Evolutionary conservation across 495 filamentous ascomycete species (phyloP).

Genomic region (Amphirosellinia nigrospora): DNA sequence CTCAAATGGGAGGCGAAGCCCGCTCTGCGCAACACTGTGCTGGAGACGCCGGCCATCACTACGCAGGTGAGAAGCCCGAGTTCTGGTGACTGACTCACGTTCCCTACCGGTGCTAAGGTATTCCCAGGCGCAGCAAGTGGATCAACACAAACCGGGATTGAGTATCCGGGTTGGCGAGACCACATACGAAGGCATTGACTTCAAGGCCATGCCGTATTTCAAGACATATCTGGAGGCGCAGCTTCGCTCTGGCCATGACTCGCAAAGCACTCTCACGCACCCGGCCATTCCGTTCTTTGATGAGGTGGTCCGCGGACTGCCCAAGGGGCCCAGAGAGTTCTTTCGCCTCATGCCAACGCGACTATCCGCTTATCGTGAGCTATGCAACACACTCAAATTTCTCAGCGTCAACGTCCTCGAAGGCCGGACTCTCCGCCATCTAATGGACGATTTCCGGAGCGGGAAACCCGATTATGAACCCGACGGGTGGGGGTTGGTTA

Average conservation of each 20-base stretch:
- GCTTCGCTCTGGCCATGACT: slow-evolving; percentile 1
- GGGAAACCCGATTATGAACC: slow-evolving; percentile 28
- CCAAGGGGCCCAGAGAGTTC: slow-evolving; percentile 35
- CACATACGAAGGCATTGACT: slow-evolving; percentile 13
- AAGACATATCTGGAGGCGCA: background rate
- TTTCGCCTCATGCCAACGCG: slow-evolving; percentile 35
- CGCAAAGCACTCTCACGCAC: slow-evolving; percentile 16
- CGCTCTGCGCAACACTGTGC: background rate
- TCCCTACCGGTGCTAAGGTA: background rate
- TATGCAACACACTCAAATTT: slow-evolving; percentile 32
- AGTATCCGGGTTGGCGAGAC: slow-evolving; percentile 10
- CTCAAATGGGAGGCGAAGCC: slow-evolving; percentile 34
- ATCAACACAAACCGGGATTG: background rate
- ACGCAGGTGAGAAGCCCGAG: background rate
- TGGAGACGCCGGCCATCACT: background rate
- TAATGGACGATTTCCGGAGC: slow-evolving; percentile 31
- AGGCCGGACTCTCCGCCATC: slow-evolving; percentile 23
- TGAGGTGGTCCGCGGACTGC: slow-evolving; percentile 11
- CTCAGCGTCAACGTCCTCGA: slow-evolving; percentile 28
- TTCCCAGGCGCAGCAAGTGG: background rate
- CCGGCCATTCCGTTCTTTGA: slow-evolving; percentile 20
- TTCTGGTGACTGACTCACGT: background rate
- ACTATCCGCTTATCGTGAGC: slow-evolving; percentile 30
- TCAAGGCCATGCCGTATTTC: slow-evolving; percentile 23
- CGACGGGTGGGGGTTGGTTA: slow-evolving; percentile 3